Conservation (phyloP, 805 yeast genomes). For the Alloascoidea africana region DNA sequence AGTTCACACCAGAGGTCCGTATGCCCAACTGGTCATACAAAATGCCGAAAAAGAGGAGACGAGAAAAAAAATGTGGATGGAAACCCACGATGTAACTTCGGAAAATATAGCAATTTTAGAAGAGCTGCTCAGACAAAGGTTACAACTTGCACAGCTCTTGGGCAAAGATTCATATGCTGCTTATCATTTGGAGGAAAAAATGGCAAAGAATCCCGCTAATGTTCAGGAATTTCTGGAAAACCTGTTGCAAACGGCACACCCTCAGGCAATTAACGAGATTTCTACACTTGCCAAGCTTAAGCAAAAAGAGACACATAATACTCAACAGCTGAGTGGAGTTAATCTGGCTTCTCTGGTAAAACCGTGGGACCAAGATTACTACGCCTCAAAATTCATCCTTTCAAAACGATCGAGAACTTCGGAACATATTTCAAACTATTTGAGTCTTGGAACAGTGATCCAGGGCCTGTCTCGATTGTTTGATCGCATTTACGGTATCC, state of each 20-base stretch:
- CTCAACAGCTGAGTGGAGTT: conserved; percentile 17
- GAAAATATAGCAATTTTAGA: conserved; percentile 48
- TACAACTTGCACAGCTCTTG: conserved; percentile 54
- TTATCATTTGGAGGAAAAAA: conserved; percentile 76
- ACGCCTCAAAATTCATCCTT: conserved; percentile 18
- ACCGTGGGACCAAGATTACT: conserved; percentile 91
- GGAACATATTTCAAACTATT: conserved; percentile 48
- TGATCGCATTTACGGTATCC: conserved; percentile 58
- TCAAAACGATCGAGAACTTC: conserved; percentile 18
- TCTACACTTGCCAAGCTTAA: conserved; percentile 26
- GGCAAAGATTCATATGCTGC: conserved; percentile 59
- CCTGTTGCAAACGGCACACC: conserved; percentile 34
- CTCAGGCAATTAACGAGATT: conserved; percentile 46
- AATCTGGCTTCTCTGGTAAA: conserved; percentile 33
- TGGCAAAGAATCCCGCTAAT: conserved; percentile 72
- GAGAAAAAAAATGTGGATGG: conserved; percentile 60
- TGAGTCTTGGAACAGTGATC: conserved; percentile 77
- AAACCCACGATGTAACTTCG: conserved; percentile 47
- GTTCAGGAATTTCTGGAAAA: conserved; percentile 56
- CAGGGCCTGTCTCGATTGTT: conserved; percentile 68
- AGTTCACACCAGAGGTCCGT: conserved; percentile 45
- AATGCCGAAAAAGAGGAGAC: conserved; percentile 38
- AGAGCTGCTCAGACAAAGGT: conserved; percentile 47
- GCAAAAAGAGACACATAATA: conserved; percentile 13
- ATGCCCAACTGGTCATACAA: conserved; percentile 51